Evolutionary conservation across 805 yeast genomes (phyloP).

Genomic region (Babjeviella inositovora): DNA sequence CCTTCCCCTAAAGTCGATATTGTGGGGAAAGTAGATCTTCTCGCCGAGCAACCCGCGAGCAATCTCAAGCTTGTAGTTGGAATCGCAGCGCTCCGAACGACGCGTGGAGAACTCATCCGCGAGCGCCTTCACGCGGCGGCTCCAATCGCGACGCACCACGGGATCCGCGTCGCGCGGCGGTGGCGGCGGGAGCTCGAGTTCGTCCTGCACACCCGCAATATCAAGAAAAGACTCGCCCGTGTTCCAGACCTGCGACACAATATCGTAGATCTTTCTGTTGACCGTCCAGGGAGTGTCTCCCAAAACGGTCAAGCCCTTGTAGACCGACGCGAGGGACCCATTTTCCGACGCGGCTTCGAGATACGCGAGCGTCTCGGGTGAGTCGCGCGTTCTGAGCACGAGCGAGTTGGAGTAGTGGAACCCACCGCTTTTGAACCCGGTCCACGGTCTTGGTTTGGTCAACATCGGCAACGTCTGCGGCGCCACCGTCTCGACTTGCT

Average conservation of each 20-base stretch:
- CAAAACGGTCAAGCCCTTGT: conserved; percentile 69
- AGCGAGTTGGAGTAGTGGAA: conserved; percentile 48
- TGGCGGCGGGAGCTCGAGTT: conserved; percentile 30
- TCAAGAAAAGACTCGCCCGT: conserved; percentile 60
- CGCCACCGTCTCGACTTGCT: conserved; percentile 40
- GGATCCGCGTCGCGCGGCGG: conserved; percentile 67
- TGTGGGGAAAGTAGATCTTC: conserved; percentile 65
- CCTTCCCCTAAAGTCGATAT: conserved; percentile 71
- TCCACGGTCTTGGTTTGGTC: conserved; percentile 83
- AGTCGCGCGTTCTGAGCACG: conserved; percentile 64
- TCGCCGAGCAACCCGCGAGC: conserved; percentile 81
- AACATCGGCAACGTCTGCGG: conserved; percentile 92
- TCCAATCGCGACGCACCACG: conserved; percentile 49
- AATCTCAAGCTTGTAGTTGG: conserved; percentile 88
- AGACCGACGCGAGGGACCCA: conserved; percentile 48
- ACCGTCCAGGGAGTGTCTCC: conserved; percentile 92
- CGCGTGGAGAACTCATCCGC: conserved; percentile 46
- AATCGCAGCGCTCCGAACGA: conserved; percentile 85
- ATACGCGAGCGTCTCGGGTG: conserved; percentile 84
- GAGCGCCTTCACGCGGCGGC: conserved; percentile 35
- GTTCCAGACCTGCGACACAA: conserved; percentile 77
- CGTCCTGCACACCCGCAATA: conserved; percentile 42
- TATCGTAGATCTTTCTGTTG: conserved; percentile 50
- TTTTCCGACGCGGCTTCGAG: conserved; percentile 69
- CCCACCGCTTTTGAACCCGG: conserved; percentile 71